phyloP scores from a whole-genome alignment of 2,329 filamentous ascomycete species.

The Fusarium pininemorale region DNA sequence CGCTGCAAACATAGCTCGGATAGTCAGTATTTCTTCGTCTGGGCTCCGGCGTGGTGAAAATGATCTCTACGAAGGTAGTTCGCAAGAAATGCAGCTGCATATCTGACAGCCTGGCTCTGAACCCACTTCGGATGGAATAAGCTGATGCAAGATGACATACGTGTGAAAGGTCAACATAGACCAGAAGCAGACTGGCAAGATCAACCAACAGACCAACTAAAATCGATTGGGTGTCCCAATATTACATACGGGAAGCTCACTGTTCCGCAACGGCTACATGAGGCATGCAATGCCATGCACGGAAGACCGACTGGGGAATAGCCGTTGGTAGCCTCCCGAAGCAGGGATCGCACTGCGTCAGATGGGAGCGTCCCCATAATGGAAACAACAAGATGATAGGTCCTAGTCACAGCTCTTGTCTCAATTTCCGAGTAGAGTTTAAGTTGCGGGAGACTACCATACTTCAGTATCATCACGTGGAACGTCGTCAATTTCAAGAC shows the following conservation, averaged over 20 bases:
- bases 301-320: constrained; percentile 8
- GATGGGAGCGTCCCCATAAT: not conserved
- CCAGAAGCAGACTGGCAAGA: not conserved
- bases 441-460: not conserved
- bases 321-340: constrained; percentile 12
- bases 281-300: not conserved
- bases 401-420: not conserved
- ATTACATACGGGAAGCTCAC: constrained; percentile 8
- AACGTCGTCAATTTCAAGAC: constrained; percentile 3
- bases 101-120: not conserved
- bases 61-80: not conserved
- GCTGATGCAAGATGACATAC: constrained; percentile 8
- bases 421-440: constrained; percentile 2
- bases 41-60: not conserved
- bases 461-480: constrained; percentile 7
- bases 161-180: not conserved
- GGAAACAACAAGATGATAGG: not conserved
- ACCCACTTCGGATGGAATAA: not conserved
- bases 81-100: not conserved
- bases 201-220: not conserved
- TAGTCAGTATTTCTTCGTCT: not conserved
- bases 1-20: not conserved
- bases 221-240: not conserved
- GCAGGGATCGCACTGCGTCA: not conserved
- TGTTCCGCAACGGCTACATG: constrained; percentile 8